Base-by-base conservation (phyloP, 805 yeast genomes). In the Kodamaea nitidulidarum region DNA sequence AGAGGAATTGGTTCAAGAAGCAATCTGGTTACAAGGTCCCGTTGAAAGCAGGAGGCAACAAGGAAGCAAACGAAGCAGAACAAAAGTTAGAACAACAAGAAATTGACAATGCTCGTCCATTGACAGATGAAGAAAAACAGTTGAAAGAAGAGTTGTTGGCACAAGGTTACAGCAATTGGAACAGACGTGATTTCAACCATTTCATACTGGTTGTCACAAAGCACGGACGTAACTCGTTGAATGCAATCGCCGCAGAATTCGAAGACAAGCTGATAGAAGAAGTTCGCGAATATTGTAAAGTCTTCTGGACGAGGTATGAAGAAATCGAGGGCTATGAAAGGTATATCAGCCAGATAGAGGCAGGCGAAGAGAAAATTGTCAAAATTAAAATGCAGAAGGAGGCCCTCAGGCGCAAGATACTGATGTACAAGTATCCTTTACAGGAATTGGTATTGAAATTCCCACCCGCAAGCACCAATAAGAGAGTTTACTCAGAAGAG, bases 311-410 rank as follows among this genome's bases (percentile, higher is more conserved):
- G 17, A 74, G 83, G 38, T 82, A 79, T 53, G 70, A 76, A 36
- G 85, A 81, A 49, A 82, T 93, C 45, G 98, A 91, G 24, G 95
- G 96, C 8, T 83, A 81, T 61, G 98, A 93, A 49, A 76, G 86
- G 46, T 87, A 83, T 59, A 63, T 90, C 39, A 68, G 74, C 14
- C 91, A 81, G 51, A 87, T 93, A 44, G 95, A 88, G 54, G 72
- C 76, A 3, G 98, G 98, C 11, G 98, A 93, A 56, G 96, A 88
- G 44, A 84, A 76, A 58, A 74, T 85, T 17, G 68, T 78, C 34
- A 80, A 77, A 51, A 56, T 74, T 7, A 75, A 74, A 50, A 63
- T 80, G 22, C 96, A 88, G 53, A 85, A 80, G 56, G 95, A 86
- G 59, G 75, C 87, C 14, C 67, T 93, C 40, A 76, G 90, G 52